Conservation (phyloP, 805 yeast genomes). For the Sugiyamaella valdiviana region DNA sequence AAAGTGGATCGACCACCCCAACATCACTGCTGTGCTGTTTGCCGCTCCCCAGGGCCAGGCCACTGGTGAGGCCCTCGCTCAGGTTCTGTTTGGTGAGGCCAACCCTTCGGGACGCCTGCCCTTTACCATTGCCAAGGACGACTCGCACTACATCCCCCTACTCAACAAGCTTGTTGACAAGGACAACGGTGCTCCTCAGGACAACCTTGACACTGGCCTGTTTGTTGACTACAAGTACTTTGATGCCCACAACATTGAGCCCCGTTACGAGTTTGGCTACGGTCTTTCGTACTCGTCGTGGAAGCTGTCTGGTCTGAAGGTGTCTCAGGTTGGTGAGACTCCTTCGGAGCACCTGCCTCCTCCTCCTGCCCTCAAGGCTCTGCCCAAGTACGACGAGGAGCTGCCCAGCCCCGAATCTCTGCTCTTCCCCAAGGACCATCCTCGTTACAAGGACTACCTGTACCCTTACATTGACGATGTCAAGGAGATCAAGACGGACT, state of each 20-base stretch:
- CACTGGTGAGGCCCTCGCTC: slow-evolving; percentile 53
- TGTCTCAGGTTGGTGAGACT: slow-evolving; percentile 35
- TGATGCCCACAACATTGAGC: slow-evolving; percentile 49
- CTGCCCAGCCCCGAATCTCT: slow-evolving; percentile 35
- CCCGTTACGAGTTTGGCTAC: slow-evolving; percentile 56
- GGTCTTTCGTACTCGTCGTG: slow-evolving; percentile 51
- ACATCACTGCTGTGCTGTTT: slow-evolving; percentile 51
- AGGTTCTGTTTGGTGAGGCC: slow-evolving; percentile 53
- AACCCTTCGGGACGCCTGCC: slow-evolving; percentile 61
- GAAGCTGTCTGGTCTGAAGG: slow-evolving; percentile 34
- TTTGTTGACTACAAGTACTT: slow-evolving; percentile 53
- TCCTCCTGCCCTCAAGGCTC: slow-evolving; percentile 39
- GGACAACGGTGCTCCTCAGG: slow-evolving; percentile 34
- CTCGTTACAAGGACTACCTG: slow-evolving; percentile 50
- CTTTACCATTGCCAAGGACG: slow-evolving; percentile 53
- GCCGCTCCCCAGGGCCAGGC: slow-evolving; percentile 53
- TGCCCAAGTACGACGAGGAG: slow-evolving; percentile 6
- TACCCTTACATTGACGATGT: slow-evolving; percentile 42
- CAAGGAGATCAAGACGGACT: slow-evolving; percentile 33
- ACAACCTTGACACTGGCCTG: slow-evolving; percentile 37
- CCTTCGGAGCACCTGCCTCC: slow-evolving; percentile 40
- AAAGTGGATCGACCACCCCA: slow-evolving; percentile 48
- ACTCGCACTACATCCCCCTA: slow-evolving; percentile 43
- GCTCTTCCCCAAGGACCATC: slow-evolving; percentile 47
- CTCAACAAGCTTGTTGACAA: slow-evolving; percentile 31